These are phyloP conservation scores for Leptographium radiaticola DNA, from an alignment of 2,329 filamentous ascomycete species.

Conservation along the genomic window DNA sequence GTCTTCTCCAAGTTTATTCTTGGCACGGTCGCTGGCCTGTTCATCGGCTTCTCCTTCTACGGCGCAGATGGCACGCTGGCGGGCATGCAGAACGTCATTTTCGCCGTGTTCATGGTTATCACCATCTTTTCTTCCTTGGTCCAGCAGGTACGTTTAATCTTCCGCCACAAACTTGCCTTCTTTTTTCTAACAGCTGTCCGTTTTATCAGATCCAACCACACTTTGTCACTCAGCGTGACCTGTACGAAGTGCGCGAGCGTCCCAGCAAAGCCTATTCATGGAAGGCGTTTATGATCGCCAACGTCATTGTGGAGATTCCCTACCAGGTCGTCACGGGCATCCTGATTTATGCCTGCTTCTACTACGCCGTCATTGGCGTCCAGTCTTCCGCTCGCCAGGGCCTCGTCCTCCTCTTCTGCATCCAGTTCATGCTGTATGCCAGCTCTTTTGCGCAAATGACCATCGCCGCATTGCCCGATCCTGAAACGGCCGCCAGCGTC, in stretches of 20 bases:
- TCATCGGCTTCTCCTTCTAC: slow-evolving; percentile 75
- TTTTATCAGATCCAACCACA: slow-evolving; percentile 38
- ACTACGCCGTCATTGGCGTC: slow-evolving; percentile 57
- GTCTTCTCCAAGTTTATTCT: slow-evolving; percentile 72
- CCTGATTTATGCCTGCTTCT: slow-evolving; percentile 55
- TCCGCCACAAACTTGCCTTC: not conserved
- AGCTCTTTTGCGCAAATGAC: slow-evolving; percentile 61
- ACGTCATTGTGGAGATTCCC: slow-evolving; percentile 71
- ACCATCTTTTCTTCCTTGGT: slow-evolving; percentile 70
- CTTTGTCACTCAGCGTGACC: slow-evolving; percentile 67
- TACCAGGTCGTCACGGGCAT: slow-evolving; percentile 67
- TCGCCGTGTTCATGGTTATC: slow-evolving; percentile 69
- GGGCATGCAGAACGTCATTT: slow-evolving; percentile 74
- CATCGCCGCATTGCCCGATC: slow-evolving; percentile 54
- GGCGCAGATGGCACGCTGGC: slow-evolving; percentile 56
- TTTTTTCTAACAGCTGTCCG: not conserved
- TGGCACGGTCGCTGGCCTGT: slow-evolving; percentile 51
- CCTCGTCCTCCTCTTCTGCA: slow-evolving; percentile 49
- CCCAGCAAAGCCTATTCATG: slow-evolving; percentile 75
- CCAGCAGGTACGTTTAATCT: slow-evolving; percentile 51
- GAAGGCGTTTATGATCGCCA: slow-evolving; percentile 72
- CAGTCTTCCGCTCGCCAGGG: slow-evolving; percentile 43
- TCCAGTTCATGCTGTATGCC: slow-evolving; percentile 56
- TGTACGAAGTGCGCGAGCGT: slow-evolving; percentile 76
- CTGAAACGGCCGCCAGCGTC: slow-evolving; percentile 51